A percentile compares a stretch with the other conserved stretches of the same genome.
Evolutionary conservation across 495 filamentous ascomycete species (phyloP).

Genomic region (Xylaria flabelliformis): DNA sequence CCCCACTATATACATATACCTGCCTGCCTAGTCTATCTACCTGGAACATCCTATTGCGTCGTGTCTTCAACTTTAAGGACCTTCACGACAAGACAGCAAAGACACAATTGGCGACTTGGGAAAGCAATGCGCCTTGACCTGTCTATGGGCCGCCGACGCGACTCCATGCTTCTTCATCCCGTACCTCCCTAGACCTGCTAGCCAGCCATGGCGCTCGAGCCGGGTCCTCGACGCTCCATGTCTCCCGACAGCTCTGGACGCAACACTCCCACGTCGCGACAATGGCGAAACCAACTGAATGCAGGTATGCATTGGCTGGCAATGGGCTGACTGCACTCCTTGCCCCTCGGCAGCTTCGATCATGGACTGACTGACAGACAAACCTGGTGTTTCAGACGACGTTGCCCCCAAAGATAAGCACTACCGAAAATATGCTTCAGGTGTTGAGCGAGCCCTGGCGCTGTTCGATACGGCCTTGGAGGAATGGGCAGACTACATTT

Average conservation of each 20-base stretch:
- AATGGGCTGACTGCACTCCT: neutral
- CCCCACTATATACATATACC: neutral
- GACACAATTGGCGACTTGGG: constrained; percentile 26
- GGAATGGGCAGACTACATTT: constrained; percentile 99
- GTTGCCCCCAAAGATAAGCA: constrained; percentile 82
- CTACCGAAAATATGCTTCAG: constrained; percentile 88
- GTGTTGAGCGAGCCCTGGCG: constrained; percentile 84
- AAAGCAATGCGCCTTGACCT: constrained; percentile 37
- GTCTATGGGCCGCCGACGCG: constrained; percentile 30
- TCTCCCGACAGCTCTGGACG: constrained; percentile 81
- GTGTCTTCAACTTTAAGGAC: neutral
- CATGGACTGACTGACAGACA: constrained; percentile 30
- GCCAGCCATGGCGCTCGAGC: constrained; percentile 72
- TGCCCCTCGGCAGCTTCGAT: neutral
- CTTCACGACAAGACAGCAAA: constrained; percentile 3
- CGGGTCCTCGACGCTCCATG: constrained; percentile 67
- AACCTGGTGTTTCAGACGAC: constrained; percentile 58
- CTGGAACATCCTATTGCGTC: constrained; percentile 11
- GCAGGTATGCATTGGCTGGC: constrained; percentile 45
- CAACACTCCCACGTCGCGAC: constrained; percentile 70
- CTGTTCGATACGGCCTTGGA: constrained; percentile 92
- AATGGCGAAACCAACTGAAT: constrained; percentile 61
- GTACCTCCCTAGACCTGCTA: constrained; percentile 39
- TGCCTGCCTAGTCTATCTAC: constrained; percentile 1
- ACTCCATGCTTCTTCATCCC: constrained; percentile 39